These are phyloP conservation scores for Rhodotorula sphaerocarpa DNA, from an alignment of 768 basidiomycete genomes.

Conservation along the genomic window DNA sequence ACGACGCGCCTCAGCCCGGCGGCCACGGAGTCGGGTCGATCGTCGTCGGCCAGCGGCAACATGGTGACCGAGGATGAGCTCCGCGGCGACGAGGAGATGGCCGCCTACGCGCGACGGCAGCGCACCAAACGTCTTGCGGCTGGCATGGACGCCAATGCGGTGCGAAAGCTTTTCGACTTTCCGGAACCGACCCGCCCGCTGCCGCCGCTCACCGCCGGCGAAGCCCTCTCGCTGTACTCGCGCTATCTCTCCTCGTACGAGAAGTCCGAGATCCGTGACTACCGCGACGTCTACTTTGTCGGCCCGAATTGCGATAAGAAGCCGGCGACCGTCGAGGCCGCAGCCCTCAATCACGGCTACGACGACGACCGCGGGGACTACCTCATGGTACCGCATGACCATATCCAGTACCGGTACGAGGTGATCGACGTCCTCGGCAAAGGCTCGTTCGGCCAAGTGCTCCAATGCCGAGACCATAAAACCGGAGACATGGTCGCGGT, in stretches of 20 bases:
- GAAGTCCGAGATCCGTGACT: conserved; percentile 82
- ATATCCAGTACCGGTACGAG: conserved; percentile 95
- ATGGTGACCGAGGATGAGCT: conserved; percentile 65
- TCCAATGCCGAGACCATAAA: conserved; percentile 88
- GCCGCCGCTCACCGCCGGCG: conserved; percentile 56
- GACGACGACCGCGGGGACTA: conserved; percentile 99
- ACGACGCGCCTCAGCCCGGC: conserved; percentile 50
- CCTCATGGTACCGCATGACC: conserved; percentile 76
- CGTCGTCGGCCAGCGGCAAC: conserved; percentile 58
- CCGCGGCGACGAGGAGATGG: conserved; percentile 93
- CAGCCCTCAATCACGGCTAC: conserved; percentile 83
- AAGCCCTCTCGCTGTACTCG: conserved; percentile 45
- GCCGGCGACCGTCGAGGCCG: conserved; percentile 59
- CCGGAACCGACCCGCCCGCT: conserved; percentile 77
- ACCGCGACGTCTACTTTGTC: conserved; percentile 69
- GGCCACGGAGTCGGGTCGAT: conserved; percentile 71
- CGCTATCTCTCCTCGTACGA: conserved; percentile 78
- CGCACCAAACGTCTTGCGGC: conserved; percentile 76
- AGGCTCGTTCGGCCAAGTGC: conserved; percentile 95
- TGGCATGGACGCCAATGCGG: conserved; percentile 73
- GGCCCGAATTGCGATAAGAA: conserved; percentile 79
- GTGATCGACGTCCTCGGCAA: conserved; percentile 86
- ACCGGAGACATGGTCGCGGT: conserved; percentile 95
- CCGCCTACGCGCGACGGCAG: conserved; percentile 81
- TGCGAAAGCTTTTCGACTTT: conserved; percentile 81